Base-by-base conservation (phyloP, 192 early-diverging fungal genomes). In the Lunasporangiospora selenospora region DNA sequence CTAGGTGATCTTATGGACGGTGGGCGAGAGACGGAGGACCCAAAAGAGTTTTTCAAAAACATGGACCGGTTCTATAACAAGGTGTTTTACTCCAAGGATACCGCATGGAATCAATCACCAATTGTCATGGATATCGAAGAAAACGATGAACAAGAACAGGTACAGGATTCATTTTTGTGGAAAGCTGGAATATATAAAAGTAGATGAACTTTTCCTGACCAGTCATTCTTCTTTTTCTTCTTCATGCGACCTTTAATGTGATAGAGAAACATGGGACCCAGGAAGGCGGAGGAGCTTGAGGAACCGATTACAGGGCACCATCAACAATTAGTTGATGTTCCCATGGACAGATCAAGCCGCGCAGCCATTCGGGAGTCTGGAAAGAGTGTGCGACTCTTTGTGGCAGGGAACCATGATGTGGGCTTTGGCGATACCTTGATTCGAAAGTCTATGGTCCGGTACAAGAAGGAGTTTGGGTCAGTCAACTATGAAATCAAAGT, bases 351-450 rank as follows among this genome's bases (percentile, higher is more conserved):
- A n/a, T n/a, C n/a, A n/a, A n/a, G n/a, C n/a, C n/a, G n/a, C n/a
- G n/a, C n/a, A n/a, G n/a, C n/a, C n/a, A n/a, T n/a, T n/a, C n/a
- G n/a, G n/a, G n/a, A n/a, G n/a, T n/a, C n/a, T n/a, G n/a, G n/a
- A n/a, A n/a, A n/a, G n/a, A n/a, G n/a, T n/a, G n/a, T n/a, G n/a
- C n/a, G n/a, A n/a, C n/a, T n/a, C n/a, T n/a, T n/a, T 55, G 87
- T 89, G 77, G 87, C 87, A 2, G 95, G 95, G 7, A 96, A 94
- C 75, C 95, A 96, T 73, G 95, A 96, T 71, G 88, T 94, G 46
- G 95, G 95, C 0, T 89, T 91, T 26, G 85, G 89, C 16, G 78
- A 85, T 53, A 77, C 79, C 0, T 62, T 91, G 16, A 62, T 78
- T 11, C 36, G 26, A 0, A 2, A 18, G 1, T 77, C 79, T 18